Base-by-base conservation (phyloP, 116 monocot species). In the Papilionanthe hybrid region DNA sequence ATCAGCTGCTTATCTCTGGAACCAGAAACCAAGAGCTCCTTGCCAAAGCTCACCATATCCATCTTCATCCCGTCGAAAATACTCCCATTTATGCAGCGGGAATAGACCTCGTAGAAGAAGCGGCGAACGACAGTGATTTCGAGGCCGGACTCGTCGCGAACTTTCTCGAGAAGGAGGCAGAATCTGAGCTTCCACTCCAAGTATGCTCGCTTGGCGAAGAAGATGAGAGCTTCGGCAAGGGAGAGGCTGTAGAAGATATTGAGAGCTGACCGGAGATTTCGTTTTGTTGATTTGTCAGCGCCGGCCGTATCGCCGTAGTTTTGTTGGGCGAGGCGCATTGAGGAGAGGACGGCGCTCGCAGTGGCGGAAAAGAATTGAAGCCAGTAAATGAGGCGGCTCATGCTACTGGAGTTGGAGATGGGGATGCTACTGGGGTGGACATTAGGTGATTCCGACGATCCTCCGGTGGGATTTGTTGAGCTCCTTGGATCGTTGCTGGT, bases 1-100 rank as follows among this genome's bases (percentile, higher is more conserved):
- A 92, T 92, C 81, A 90, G 89, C 85, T 92, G 91, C 74, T 95
- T 92, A 25, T 87, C 85, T 4, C 20, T 68, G 19, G 90, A 95
- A 10, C 66, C 75, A 0, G 89, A 1, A 4, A 71, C 17, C 90
- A 41, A 9, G 7, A 95, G 87, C 72, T 88, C 89, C 76, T 82
- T 55, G 4, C 79, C 88, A 32, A 92, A 95, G 44, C 90, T 78
- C 18, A 90, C n/a, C n/a, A n/a, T n/a, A n/a, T n/a, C n/a, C n/a
- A n/a, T n/a, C n/a, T n/a, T n/a, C n/a, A n/a, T n/a, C n/a, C n/a
- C n/a, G n/a, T n/a, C n/a, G n/a, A n/a, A n/a, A n/a, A n/a, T n/a
- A n/a, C n/a, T n/a, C n/a, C n/a, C n/a, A n/a, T n/a, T n/a, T n/a
- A n/a, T n/a, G n/a, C n/a, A n/a, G n/a, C n/a, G n/a, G n/a, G n/a